Conservation (phyloP, 495 filamentous ascomycete species). For the Penicillium mononematosum region DNA sequence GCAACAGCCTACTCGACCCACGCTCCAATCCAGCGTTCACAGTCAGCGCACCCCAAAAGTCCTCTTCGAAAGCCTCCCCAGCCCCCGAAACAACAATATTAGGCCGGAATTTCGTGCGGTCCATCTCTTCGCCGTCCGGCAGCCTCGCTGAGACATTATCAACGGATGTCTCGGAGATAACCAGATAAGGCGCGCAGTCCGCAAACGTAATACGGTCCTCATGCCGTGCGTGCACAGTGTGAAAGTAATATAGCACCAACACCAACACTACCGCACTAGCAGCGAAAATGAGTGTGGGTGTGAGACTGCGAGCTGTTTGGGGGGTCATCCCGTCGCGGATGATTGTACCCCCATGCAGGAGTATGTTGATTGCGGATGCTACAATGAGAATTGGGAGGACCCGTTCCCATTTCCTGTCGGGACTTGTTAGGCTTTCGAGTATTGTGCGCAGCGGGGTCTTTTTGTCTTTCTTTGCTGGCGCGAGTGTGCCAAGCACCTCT, state of each 20-base stretch:
- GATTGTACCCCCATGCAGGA: not conserved
- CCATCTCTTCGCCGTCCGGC: constrained; percentile 54
- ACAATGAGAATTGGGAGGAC: not conserved
- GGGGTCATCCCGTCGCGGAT: not conserved
- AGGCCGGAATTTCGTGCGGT: constrained; percentile 78
- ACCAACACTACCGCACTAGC: not conserved
- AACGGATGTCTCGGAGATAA: constrained; percentile 70
- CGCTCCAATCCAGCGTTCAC: constrained; percentile 27
- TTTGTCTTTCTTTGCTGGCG: constrained; percentile 29
- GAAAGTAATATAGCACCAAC: not conserved
- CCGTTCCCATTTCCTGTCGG: constrained; percentile 2
- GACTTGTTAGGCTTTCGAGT: not conserved
- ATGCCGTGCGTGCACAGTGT: constrained; percentile 6
- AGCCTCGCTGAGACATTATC: constrained; percentile 62
- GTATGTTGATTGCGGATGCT: not conserved
- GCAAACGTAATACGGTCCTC: constrained; percentile 66
- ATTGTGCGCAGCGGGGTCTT: not conserved
- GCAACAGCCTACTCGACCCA: constrained; percentile 42
- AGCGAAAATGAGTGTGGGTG: not conserved
- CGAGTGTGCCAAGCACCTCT: constrained; percentile 60
- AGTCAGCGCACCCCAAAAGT: constrained; percentile 73
- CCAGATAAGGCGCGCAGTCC: constrained; percentile 74
- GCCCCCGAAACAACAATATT: constrained; percentile 75
- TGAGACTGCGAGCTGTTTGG: constrained; percentile 1
- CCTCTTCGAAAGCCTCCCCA: constrained; percentile 69